Evolutionary conservation across 805 yeast species (phyloP).

Genomic region (Saccharomycopsis microspora): DNA sequence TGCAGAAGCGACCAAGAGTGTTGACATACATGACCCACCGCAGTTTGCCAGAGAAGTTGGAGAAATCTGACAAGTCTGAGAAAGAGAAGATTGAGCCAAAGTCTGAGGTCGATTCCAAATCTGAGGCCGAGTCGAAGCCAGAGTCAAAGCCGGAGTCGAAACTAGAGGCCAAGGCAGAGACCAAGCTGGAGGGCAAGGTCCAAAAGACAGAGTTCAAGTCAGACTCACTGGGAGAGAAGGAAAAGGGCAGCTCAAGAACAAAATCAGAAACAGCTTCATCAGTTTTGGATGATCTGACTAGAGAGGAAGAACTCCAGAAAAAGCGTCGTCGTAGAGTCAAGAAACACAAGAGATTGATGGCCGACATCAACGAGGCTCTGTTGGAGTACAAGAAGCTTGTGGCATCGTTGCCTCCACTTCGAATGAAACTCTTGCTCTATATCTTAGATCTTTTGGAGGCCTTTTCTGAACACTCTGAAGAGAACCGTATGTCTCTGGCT

Average conservation of each 20-base stretch:
- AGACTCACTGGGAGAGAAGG: neutral
- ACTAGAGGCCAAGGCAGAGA: neutral
- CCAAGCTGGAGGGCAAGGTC: neutral
- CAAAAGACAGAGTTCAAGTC: neutral
- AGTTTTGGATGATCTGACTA: conserved; percentile 13
- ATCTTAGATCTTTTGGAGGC: conserved; percentile 76
- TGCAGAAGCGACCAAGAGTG: conserved; percentile 49
- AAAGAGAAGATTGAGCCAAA: conserved; percentile 17
- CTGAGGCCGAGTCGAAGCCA: neutral
- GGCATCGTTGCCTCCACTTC: conserved; percentile 58
- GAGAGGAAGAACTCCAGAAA: conserved; percentile 22
- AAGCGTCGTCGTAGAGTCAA: conserved; percentile 30
- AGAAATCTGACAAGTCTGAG: no score
- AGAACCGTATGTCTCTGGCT: conserved; percentile 83
- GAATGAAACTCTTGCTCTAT: conserved; percentile 76
- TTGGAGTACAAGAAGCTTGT: conserved; percentile 62
- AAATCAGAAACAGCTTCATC: neutral
- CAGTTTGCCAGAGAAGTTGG: conserved; percentile 26
- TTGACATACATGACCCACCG: conserved; percentile 54
- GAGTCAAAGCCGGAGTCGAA: neutral
- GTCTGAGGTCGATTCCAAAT: conserved; percentile 10
- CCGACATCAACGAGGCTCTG: conserved; percentile 58
- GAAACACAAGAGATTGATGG: conserved; percentile 45
- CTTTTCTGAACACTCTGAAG: conserved; percentile 67
- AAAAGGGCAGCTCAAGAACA: neutral